Evolutionary conservation across 2,329 filamentous ascomycete genomes (phyloP).

Genomic region (Colletotrichum tamarilloi): DNA sequence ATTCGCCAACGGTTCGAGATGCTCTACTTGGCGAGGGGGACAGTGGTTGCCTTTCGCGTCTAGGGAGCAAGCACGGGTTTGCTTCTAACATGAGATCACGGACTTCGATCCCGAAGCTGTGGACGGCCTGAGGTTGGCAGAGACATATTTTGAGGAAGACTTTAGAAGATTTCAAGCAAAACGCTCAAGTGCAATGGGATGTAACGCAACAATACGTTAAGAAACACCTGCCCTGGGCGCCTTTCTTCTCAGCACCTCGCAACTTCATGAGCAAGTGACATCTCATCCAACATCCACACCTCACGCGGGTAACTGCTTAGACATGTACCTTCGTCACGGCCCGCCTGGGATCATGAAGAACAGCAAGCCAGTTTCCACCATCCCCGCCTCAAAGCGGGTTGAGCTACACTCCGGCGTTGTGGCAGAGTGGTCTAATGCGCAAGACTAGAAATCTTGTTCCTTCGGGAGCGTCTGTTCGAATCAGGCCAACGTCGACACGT

Average conservation of each 20-base stretch:
- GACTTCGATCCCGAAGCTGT: not conserved
- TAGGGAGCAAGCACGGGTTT: not conserved
- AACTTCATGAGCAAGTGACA: not conserved
- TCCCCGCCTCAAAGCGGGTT: not conserved
- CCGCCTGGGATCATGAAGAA: not conserved
- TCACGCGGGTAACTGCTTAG: not conserved
- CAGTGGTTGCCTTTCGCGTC: not conserved
- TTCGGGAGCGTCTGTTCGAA: conserved; percentile 28
- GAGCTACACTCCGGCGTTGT: not conserved
- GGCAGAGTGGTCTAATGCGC: conserved; percentile 31
- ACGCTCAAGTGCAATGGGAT: no score
- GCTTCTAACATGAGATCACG: not conserved
- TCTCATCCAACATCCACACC: not conserved
- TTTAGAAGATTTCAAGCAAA: no score
- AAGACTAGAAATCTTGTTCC: conserved; percentile 32
- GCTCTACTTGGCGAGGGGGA: not conserved
- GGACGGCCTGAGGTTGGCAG: not conserved
- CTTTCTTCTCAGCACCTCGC: no score
- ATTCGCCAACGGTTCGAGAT: not conserved
- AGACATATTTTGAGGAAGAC: no score
- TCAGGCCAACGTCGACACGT: conserved; percentile 14
- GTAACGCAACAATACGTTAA: no score
- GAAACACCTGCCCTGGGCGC: no score
- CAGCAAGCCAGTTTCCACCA: fast-evolving
- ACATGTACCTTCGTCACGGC: not conserved